These are phyloP conservation scores for Phytopythium boreale DNA, from an alignment of 352 stramenopile genomes.

Conservation along the genomic window DNA sequence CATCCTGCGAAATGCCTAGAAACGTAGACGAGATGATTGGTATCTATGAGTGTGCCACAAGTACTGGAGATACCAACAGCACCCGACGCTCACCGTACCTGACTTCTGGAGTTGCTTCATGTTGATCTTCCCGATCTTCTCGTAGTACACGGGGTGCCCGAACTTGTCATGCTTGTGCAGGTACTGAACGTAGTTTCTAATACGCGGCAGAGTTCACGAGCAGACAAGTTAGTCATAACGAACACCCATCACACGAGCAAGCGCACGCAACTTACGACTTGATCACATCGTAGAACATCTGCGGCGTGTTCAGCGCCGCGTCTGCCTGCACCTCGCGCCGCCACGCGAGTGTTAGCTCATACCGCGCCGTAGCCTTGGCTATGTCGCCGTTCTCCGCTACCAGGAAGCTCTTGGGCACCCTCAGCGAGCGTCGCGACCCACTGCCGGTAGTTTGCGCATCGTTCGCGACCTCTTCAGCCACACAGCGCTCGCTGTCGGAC, in stretches of 20 bases:
- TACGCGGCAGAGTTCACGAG: not conserved
- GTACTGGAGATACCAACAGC: no score
- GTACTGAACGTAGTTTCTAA: slow-evolving; percentile 73
- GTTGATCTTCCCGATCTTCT: slow-evolving; percentile 83
- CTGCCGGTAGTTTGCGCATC: not conserved
- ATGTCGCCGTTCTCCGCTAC: slow-evolving; percentile 66
- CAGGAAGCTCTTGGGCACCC: slow-evolving; percentile 55
- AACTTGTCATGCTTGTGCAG: slow-evolving; percentile 81
- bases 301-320: slow-evolving; percentile 51
- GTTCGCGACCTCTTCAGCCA: not conserved
- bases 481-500: slow-evolving; percentile 41
- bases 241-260: not conserved
- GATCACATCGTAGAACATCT: slow-evolving; percentile 63
- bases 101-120: slow-evolving; percentile 73
- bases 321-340: slow-evolving; percentile 75
- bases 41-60: not conserved
- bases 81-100: no score
- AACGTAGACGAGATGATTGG: not conserved
- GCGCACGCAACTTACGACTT: slow-evolving; percentile 43
- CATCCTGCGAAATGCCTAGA: slow-evolving; percentile 52
- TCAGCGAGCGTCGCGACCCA: slow-evolving; percentile 10
- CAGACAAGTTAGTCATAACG: not conserved
- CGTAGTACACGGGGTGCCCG: slow-evolving; percentile 74
- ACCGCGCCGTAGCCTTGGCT: slow-evolving; percentile 54
- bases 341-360: slow-evolving; percentile 68